Evolutionary conservation across 2,329 filamentous ascomycete genomes (phyloP).

Genomic region (Ascochyta clinopodiicola): DNA sequence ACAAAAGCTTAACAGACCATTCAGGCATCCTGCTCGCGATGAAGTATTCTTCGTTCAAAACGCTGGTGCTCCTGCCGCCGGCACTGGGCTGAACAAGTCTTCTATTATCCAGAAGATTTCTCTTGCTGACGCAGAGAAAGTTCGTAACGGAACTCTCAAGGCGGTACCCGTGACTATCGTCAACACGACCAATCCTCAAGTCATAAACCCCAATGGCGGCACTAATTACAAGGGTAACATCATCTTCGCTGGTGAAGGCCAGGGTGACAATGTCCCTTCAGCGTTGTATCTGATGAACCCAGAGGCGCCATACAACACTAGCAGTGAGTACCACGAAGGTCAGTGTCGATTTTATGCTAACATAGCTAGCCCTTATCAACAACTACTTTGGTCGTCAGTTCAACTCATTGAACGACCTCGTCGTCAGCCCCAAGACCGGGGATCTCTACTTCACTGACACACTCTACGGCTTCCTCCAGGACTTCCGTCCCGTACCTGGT

Average conservation of each 20-base stretch:
- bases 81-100: slow-evolving; percentile 35
- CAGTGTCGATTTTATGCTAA: slow-evolving; percentile 2
- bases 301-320: slow-evolving; percentile 31
- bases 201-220: slow-evolving; percentile 35
- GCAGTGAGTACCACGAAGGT: slow-evolving; percentile 19
- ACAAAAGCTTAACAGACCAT: neutral
- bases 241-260: slow-evolving; percentile 35
- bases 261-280: slow-evolving; percentile 28
- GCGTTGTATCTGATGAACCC: slow-evolving; percentile 35
- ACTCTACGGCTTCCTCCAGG: slow-evolving; percentile 33
- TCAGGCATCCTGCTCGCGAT: slow-evolving; percentile 24
- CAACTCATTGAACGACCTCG: slow-evolving; percentile 51
- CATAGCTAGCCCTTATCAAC: slow-evolving; percentile 40
- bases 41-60: slow-evolving; percentile 38
- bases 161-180: slow-evolving; percentile 31
- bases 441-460: slow-evolving; percentile 58
- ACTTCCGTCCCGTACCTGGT: slow-evolving; percentile 33
- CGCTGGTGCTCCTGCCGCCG: slow-evolving; percentile 31
- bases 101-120: slow-evolving; percentile 35
- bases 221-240: slow-evolving; percentile 33
- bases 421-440: slow-evolving; percentile 46
- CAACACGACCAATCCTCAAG: slow-evolving; percentile 32
- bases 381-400: slow-evolving; percentile 57
- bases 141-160: slow-evolving; percentile 28
- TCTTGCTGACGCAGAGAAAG: slow-evolving; percentile 32